Conservation (phyloP, 768 basidiomycete genomes). For the Termitomyces sp. region DNA sequence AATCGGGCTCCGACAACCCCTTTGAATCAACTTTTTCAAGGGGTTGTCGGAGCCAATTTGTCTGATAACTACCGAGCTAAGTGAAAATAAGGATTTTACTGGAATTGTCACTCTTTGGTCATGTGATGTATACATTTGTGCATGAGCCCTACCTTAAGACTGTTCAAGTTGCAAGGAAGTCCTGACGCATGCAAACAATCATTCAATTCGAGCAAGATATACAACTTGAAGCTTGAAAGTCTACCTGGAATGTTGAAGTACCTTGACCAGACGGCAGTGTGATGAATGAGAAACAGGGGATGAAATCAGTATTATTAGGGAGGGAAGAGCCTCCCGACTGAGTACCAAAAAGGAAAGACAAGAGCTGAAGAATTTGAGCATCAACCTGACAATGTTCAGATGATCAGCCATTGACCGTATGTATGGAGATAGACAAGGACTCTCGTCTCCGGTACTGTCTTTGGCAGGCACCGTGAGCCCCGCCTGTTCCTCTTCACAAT, state of each 20-base stretch:
- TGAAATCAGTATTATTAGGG: not conserved
- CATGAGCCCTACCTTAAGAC: too few species aligned
- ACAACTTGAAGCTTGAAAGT: not conserved
- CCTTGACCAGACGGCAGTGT: not conserved
- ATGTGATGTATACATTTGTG: too few species aligned
- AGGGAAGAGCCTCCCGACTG: not conserved
- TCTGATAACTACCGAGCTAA: too few species aligned
- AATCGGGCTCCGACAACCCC: too few species aligned
- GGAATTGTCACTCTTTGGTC: too few species aligned
- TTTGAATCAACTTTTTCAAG: too few species aligned
- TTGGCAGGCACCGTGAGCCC: not conserved
- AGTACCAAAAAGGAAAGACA: not conserved
- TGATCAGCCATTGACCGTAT: not conserved
- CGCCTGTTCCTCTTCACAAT: not conserved
- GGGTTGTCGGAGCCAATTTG: too few species aligned
- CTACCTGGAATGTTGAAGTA: not conserved
- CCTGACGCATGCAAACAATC: not conserved
- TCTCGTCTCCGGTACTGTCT: not conserved
- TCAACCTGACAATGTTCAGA: not conserved
- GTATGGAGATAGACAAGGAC: not conserved
- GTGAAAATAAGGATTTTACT: too few species aligned
- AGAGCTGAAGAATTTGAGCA: too few species aligned
- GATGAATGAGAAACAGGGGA: not conserved
- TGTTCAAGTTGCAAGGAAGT: not conserved
- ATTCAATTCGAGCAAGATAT: not conserved